Base-by-base conservation (phyloP, 2,329 filamentous ascomycete genomes). In the Colletotrichum zoysiae region DNA sequence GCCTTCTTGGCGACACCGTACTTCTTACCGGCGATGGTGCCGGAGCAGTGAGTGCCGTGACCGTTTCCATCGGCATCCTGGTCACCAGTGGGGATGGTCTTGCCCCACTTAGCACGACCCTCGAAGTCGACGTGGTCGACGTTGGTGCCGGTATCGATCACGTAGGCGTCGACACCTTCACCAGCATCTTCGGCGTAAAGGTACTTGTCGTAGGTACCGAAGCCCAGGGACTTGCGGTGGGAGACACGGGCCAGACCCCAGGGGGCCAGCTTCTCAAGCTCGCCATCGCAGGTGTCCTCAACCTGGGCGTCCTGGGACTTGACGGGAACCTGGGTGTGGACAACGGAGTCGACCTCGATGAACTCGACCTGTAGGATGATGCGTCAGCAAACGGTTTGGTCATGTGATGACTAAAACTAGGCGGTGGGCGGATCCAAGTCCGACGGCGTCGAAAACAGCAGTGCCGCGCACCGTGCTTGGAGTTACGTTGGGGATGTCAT, bases 1-100 rank as follows among this genome's bases (percentile, higher is more conserved):
- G 97, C 96, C 90, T 98, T 98, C 92, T 99, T 99, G 82, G 96
- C 95, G 75, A 99, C 96, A 90, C 96, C 96, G 81, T 97, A 99
- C 88, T 97, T 98, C 91, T 96, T 97, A 82, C 97, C 96, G 76
- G 93, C 96, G 79, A 99, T 92, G 74, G 97, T 99, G 78, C 96
- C 96, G 75, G 96, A 98, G 91, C 96, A 99, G 89, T 99, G 96
- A 79, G 96, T 99, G 79, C 96, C 96, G 87, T 99, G 96, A 74
- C 96, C 96, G 79, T 99, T 99, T 83, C 96, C 96, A 85, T 99
- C 96, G 77, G 90, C 88, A 81, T 99, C 96, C 62, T 88, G 91
- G 81, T 99, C 95, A 74, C 91, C 91, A 59, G 83, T 76, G 74
- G 97, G 97, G 78, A 99, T 95, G 76, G 96, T 99, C 90, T 97